Base-by-base conservation (phyloP, 805 yeast species). In the Myxozyma neotropica region DNA sequence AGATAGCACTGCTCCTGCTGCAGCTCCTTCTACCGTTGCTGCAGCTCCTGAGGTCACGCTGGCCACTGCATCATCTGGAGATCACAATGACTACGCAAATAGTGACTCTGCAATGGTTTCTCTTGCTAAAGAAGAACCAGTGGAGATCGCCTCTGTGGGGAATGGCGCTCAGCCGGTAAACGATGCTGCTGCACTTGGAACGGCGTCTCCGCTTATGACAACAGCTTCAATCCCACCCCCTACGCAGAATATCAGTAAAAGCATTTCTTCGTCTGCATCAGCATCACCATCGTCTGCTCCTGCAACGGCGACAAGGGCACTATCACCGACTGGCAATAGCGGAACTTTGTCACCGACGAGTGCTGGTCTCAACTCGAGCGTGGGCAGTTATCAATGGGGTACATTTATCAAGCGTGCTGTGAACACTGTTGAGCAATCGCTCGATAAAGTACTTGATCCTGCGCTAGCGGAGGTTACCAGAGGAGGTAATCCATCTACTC, bases 341-440 rank as follows among this genome's bases (percentile, higher is more conserved):
- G 23, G 26, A 23, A 23, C 53, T 15, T 6, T 15, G 33, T 12
- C 21, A n/a, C 36, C 44, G 7, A n/a, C 31, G 15, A 4, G 45
- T 15, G 23, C 60, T 10, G 39, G 21, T 15, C 7, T 48, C 4
- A 21, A 39, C 24, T 13, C 64, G 23, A 40, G 29, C 45, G 44
- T 42, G 13, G 51, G 52, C 23, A 39, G 53, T 29, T 39, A 27
- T 26, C 64, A 59, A 40, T 68, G 71, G 71, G 70, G 73, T 12
- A 63, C 67, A 29, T 74, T 74, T 61, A 67, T 76, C 43, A 71
- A 72, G 52, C 68, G 74, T 29, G 79, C 79, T n/a, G 77, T 76
- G 26, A 74, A 77, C 29, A 74, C 74, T 44, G 77, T 76, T 38
- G 79, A 76, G 59, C 74, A 72, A 57, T 71, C 70, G 4, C 64